Base-by-base conservation (phyloP, 2,329 filamentous ascomycete genomes). In the Epichloe aotearoae region DNA sequence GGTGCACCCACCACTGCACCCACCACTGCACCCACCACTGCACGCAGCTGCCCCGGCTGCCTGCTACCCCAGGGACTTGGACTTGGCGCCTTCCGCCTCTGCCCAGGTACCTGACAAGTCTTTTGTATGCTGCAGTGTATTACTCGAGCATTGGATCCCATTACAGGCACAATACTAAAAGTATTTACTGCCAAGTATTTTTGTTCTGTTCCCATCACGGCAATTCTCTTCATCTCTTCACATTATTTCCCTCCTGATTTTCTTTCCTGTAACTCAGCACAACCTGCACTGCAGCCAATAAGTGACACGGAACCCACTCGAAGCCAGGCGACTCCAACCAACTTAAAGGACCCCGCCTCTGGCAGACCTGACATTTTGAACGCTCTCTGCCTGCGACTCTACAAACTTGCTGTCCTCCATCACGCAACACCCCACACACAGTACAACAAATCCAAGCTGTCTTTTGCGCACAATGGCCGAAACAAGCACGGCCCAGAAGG, bases 401-500 rank as follows among this genome's bases (percentile, higher is more conserved):
- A 15, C 19, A 20, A 14, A 36, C 5, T 6, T 14, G 33, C 33
- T 14, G 15, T 26, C 33, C 11, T 47, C 20, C 20, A 26, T 30
- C 41, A 33, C 17, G 11, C 14, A 1, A 23, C 15, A 14, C 11
- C 36, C 7, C 15, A 10, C 26, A n/a, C 17, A 10, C 19, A 14
- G 17, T 38, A 6, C 14, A 23, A 37, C 33, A 14, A 10, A 11
- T 30, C 30, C 40, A 38, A 26, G 2, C 37, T 26, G 5, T 37
- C 12, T 11, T 37, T 37, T 15, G n/a, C 38, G 52, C 59, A 65
- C 52, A 54, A 72, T 72, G 69, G 55, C 66, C 53, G 66, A 69
- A 39, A 50, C 57, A 38, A 62, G 61, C 51, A 50, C 60, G 41
- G 30, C 42, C 38, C 42, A 68, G 50, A 75, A 72, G 65, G 64